Evolutionary conservation across 345 rosid species (phyloP).

Genomic region (Melaleuca quinquenervia): DNA sequence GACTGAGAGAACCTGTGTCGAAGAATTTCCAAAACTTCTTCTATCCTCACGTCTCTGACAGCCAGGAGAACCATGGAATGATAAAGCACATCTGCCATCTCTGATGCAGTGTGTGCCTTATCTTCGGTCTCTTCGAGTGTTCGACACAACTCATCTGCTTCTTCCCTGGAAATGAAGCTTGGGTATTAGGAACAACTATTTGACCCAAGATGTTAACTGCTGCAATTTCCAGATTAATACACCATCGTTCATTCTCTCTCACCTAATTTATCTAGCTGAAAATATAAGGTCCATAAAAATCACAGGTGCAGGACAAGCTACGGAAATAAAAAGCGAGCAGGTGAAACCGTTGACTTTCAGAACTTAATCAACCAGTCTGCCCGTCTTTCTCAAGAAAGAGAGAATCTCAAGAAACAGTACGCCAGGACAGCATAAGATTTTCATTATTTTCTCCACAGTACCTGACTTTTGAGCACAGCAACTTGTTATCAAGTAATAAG

Average conservation of each 20-base stretch:
- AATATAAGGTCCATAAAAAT: background rate
- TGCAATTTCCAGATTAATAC: background rate
- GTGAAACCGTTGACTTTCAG: background rate
- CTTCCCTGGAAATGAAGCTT: slow-evolving; percentile 40
- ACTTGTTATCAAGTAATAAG: slow-evolving; percentile 28
- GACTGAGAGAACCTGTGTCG: slow-evolving; percentile 53
- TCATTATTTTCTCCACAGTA: background rate
- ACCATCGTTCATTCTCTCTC: background rate
- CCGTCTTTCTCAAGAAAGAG: background rate
- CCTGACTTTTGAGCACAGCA: slow-evolving; percentile 79
- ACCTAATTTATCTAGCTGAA: background rate
- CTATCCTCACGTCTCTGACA: slow-evolving; percentile 35
- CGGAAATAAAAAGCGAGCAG: background rate
- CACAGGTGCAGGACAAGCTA: background rate
- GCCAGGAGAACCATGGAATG: slow-evolving; percentile 71
- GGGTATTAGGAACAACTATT: background rate
- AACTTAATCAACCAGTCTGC: background rate
- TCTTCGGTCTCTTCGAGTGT: slow-evolving; percentile 73
- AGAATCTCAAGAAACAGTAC: background rate
- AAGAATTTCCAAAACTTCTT: slow-evolving; percentile 52
- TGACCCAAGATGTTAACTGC: background rate
- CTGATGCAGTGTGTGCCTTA: slow-evolving; percentile 40
- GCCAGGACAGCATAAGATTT: background rate
- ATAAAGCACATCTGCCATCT: slow-evolving; percentile 77
- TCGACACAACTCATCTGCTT: slow-evolving; percentile 72